Percentiles rank a stretch among this genome's conserved stretches.
phyloP scores from a whole-genome alignment of 306 rosid genomes.

The Cicer pinnatifidum region DNA sequence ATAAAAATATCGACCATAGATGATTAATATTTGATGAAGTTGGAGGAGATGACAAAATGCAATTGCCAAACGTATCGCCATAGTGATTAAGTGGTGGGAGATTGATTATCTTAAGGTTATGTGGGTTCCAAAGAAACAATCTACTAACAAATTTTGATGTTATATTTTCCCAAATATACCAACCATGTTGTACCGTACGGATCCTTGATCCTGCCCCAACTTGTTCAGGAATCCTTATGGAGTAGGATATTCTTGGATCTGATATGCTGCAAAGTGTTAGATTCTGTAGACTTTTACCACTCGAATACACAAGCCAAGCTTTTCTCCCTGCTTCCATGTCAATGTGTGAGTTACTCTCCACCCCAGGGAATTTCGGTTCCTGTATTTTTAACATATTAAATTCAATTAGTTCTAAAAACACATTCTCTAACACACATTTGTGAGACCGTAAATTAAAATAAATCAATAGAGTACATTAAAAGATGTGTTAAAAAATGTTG shows the following conservation, averaged over 20 bases:
- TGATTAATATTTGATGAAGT: not conserved
- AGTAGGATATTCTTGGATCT: not conserved
- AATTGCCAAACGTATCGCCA: not conserved
- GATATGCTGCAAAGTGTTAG: not conserved
- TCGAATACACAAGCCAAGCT: not conserved
- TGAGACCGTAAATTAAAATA: no score
- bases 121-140: conserved; percentile 29
- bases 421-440: no score
- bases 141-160: not conserved
- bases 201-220: not conserved
- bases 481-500: no score
- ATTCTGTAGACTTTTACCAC: not conserved
- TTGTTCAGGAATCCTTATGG: not conserved
- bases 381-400: no score
- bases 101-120: not conserved
- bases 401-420: no score
- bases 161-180: not conserved
- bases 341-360: no score
- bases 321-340: not conserved
- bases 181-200: not conserved
- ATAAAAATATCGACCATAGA: not conserved
- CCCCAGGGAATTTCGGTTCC: no score
- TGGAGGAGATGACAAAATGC: conserved; percentile 15
- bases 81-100: conserved; percentile 1
- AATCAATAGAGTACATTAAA: no score